Evolutionary conservation across 257 asterid genomes (phyloP).

Genomic region (Thymus quinquecostatus): DNA sequence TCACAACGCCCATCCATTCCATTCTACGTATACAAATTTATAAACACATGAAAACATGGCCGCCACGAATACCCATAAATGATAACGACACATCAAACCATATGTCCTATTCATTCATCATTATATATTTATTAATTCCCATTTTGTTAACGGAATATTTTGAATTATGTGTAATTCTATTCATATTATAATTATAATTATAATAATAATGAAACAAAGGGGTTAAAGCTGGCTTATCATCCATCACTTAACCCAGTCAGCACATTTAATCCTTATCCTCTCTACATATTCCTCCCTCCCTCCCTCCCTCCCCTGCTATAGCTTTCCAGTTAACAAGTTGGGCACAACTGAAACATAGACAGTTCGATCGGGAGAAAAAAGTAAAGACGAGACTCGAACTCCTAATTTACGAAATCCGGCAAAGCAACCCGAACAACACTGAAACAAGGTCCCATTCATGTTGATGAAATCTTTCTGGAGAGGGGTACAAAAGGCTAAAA

Average conservation of each 20-base stretch:
- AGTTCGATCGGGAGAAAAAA: too few relatives aligned
- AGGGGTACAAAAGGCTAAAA: neutral
- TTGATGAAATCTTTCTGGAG: neutral
- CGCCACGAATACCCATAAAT: constrained; percentile 35
- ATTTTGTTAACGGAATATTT: too few relatives aligned
- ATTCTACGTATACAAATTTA: neutral
- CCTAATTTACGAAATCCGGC: constrained; percentile 27
- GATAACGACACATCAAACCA: constrained; percentile 25
- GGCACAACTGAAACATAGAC: neutral
- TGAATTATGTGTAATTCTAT: too few relatives aligned
- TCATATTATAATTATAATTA: too few relatives aligned
- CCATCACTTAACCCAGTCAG: constrained; percentile 25
- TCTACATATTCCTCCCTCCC: neutral
- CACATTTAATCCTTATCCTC: constrained; percentile 26
- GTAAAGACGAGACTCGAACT: neutral
- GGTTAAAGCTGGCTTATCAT: neutral
- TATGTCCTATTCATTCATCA: constrained; percentile 27
- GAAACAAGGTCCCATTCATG: constrained; percentile 30
- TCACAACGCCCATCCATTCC: neutral
- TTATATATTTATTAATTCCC: neutral
- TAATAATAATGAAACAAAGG: neutral
- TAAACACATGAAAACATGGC: constrained; percentile 28
- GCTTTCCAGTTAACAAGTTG: too few relatives aligned
- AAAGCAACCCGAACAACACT: constrained; percentile 33
- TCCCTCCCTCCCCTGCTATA: neutral